A percentile compares a stretch with the other conserved stretches of the same genome.
These are phyloP conservation scores for Entomortierella chlamydospora DNA, from an alignment of 192 early-diverging fungal species.

Conservation along the genomic window DNA sequence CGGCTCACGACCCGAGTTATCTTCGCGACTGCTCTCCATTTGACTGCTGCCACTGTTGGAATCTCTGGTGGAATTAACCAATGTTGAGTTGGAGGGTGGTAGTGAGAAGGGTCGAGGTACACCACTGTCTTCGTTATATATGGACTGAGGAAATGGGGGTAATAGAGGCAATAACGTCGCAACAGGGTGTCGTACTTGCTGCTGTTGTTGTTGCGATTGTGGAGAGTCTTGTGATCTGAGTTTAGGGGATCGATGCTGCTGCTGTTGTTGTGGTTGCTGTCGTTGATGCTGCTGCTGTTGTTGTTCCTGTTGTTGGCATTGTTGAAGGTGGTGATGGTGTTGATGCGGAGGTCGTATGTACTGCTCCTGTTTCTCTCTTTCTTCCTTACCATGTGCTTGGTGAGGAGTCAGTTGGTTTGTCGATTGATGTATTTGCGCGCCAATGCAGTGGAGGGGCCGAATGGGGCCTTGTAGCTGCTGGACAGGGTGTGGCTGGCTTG, in stretches of 20 bases:
- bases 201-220: neutral
- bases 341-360: conserved; percentile 4
- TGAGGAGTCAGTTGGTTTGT: neutral
- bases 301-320: conserved; percentile 10
- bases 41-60: conserved; percentile 28
- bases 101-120: conserved; percentile 24
- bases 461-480: neutral
- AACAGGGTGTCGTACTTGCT: conserved; percentile 13
- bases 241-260: neutral
- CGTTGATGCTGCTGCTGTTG: conserved; percentile 24
- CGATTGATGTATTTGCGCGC: neutral
- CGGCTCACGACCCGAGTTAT: conserved; percentile 22
- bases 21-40: conserved; percentile 15
- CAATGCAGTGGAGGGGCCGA: neutral
- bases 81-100: conserved; percentile 29
- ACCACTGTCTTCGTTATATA: neutral
- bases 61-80: conserved; percentile 18
- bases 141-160: conserved; percentile 20
- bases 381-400: neutral
- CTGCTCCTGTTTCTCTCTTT: neutral
- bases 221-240: neutral
- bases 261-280: neutral
- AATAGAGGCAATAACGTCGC: conserved; percentile 11
- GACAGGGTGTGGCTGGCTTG: neutral
- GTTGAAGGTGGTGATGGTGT: too few relatives aligned